Evolutionary conservation across 495 filamentous ascomycete genomes (phyloP), one percentile per base, ranked within the genome.

Genomic region (Aspergillus indologenus): DNA sequence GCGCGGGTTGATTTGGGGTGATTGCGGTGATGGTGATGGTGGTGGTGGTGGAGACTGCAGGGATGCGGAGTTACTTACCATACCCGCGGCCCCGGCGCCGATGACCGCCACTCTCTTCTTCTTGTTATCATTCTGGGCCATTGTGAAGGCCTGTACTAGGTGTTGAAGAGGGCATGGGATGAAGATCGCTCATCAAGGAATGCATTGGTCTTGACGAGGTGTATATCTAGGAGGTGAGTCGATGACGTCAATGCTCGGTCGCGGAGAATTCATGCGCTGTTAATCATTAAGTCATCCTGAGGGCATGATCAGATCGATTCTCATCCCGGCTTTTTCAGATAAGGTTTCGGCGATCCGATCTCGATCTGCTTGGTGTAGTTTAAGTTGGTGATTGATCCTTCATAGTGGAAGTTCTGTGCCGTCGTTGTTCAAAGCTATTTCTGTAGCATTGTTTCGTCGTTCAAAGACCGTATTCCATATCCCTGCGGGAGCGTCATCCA

Each of bases 11-110:
- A 29, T 3, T 4, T 29, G 26, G 9, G 26, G 26, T 29, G 3
- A 9, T 29, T 4, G 4, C 26, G 26, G 26, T 29, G 26, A 3
- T 29, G 26, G 26, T 4, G 9, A 29, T 3, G 4, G 26, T 9
- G 26, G 9, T 29, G 26, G 26, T 3, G 34, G 12, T 46, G 6
- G 7, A 26, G 14, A 21, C 26, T 20, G 24, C 18, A 7, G 12
- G 43, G 45, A 29, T 29, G 26, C 9, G 40, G 26, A 43, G 43
- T 22, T 49, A 61, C 62, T 45, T 60, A 83, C 80, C 81, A 83
- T 83, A 19, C 86, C 86, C 53, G 86, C 85, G 49, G 85, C 85
- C 5, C 85, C 86, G 19, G 82, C 85, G 2, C 85, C 86, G 46
- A 89, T 78, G 23, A 89, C 70, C 17, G 85, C 79, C 23, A 87